Conservation (phyloP, 306 rosid species). For the Quercus wislizeni region DNA sequence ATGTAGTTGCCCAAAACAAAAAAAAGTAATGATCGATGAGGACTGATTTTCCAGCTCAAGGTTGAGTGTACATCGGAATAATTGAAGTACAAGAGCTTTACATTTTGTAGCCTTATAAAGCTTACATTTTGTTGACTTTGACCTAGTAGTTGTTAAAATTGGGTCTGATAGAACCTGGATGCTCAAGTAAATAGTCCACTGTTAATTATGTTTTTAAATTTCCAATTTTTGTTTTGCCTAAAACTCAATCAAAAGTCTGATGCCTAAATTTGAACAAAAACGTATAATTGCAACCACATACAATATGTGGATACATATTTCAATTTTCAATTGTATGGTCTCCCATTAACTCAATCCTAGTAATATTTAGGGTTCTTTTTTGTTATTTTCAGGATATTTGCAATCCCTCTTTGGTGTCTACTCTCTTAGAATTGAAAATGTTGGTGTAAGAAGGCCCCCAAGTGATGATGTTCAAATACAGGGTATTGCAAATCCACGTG, state of each 20-base stretch:
- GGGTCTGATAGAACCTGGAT: not conserved
- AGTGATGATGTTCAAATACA: constrained; percentile 90
- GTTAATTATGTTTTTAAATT: not conserved
- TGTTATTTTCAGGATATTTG: constrained; percentile 61
- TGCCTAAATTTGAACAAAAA: not conserved
- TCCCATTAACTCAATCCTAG: constrained; percentile 2
- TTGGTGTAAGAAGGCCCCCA: constrained; percentile 82
- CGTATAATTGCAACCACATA: not conserved
- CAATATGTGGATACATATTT: not conserved
- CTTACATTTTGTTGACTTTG: not conserved
- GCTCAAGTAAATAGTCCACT: not conserved
- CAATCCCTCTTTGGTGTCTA: constrained; percentile 80
- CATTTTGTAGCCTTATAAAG: not conserved
- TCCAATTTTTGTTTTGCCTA: not conserved
- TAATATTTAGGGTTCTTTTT: constrained; percentile 2
- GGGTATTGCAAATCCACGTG: constrained; percentile 80
- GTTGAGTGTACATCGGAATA: not conserved
- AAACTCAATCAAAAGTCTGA: no score
- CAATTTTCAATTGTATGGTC: not conserved
- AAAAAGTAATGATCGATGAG: not conserved
- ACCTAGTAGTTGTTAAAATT: not conserved
- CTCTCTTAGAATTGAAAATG: constrained; percentile 81
- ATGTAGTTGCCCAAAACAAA: not conserved
- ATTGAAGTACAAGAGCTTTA: not conserved
- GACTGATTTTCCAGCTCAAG: not conserved